Evolutionary conservation across 148 eudicot genomes (phyloP), one percentile per base, ranked within the genome.

Genomic region (Cornus kousa): DNA sequence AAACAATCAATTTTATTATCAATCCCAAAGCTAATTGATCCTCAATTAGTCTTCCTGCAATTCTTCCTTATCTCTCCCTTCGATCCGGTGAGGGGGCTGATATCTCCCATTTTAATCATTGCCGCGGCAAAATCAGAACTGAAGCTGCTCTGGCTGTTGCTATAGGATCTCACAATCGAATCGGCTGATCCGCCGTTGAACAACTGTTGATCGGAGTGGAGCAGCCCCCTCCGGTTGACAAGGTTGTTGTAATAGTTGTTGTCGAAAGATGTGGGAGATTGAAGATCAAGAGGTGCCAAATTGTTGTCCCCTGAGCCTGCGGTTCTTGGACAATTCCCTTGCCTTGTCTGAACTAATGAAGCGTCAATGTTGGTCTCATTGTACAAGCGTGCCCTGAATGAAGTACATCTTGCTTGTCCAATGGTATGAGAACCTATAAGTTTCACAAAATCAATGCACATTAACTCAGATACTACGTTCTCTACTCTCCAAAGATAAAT

Each of bases 1-100:
- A n/a, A n/a, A n/a, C 24, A 2, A 62, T 2, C 28, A 28, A 28
- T 28, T 62, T 62, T n/a, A 62, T 62, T 62, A 19, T 17, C 66
- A 62, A 62, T 62, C 66, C 28, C 23, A 62, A 62, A 62, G 9
- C 66, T 62, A 3, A 12, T 13, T 17, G 23, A 43, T 0, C 71
- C 43, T 84, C 72, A 89, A 62, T 91, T 91, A 0, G 19, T 70
- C 81, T 28, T 87, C 86, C 95, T 79, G 81, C 95, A 91, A 19
- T 89, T 91, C 88, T 84, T 89, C 77, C 95, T 87, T 13, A 91
- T 81, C 86, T 91, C 90, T 33, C 95, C 95, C 11, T 43, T 85
- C 1, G 86, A 77, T 40, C 95, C 95, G 0, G 91, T 91, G 24
- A 91, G 90, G 0, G 93, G 95, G 62, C 83, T 85, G 70, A 91